These are phyloP conservation scores for Penicillium herquei DNA, from an alignment of 495 filamentous ascomycete genomes.

Conservation along the genomic window DNA sequence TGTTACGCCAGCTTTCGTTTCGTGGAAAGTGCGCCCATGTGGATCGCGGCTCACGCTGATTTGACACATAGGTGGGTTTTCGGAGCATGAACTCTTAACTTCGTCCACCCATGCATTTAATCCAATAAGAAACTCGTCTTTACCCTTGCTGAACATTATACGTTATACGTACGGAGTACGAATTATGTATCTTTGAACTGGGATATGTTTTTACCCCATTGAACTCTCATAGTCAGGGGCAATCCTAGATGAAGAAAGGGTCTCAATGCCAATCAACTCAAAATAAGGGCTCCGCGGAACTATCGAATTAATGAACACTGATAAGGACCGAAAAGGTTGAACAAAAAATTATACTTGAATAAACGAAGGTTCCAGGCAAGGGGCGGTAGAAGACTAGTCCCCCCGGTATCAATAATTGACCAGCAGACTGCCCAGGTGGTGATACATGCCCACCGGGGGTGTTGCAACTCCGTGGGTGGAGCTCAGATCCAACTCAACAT, in stretches of 20 bases:
- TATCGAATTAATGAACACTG: conserved; percentile 3
- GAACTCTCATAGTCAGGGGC: neutral
- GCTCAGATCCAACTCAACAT: neutral
- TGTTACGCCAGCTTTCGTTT: conserved; percentile 21
- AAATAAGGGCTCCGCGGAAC: conserved; percentile 1
- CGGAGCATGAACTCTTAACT: conserved; percentile 11
- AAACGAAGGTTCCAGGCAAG: neutral
- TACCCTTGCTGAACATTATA: neutral
- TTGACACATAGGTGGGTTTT: conserved; percentile 16
- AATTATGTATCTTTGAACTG: neutral
- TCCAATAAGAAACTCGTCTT: conserved; percentile 8
- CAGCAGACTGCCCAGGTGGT: neutral
- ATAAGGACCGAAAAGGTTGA: neutral
- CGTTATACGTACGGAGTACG: neutral
- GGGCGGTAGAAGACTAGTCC: neutral
- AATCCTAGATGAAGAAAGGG: neutral
- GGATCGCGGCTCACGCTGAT: conserved; percentile 22
- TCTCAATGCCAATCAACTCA: neutral
- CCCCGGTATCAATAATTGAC: conserved; percentile 5
- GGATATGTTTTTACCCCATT: neutral
- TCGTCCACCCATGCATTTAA: conserved; percentile 2
- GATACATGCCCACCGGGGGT: too few relatives aligned
- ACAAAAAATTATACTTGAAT: neutral
- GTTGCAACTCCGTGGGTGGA: neutral
- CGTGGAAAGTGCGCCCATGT: conserved; percentile 21